Evolutionary conservation across 768 basidiomycete genomes (phyloP).

Genomic region (Tulasnella sp.): DNA sequence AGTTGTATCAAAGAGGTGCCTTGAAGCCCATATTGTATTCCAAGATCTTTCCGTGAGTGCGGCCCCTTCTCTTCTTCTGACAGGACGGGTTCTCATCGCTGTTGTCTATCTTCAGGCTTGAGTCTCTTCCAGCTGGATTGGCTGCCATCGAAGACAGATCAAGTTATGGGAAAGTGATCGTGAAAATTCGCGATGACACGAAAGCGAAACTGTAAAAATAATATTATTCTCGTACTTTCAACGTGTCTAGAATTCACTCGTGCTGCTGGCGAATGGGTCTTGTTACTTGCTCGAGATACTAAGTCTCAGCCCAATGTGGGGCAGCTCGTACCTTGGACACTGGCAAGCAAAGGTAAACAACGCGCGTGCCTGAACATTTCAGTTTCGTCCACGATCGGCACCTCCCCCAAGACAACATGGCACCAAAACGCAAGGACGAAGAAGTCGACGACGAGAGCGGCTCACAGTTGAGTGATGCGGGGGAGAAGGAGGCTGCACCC

Average conservation of each 20-base stretch:
- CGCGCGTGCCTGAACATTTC: not conserved
- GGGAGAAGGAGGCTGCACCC: not conserved
- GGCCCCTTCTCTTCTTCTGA: not conserved
- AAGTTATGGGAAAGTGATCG: conserved; percentile 87
- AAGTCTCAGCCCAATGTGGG: no score
- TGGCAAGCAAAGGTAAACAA: no score
- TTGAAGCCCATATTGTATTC: conserved; percentile 61
- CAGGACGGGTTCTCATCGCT: not conserved
- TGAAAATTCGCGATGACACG: conserved; percentile 40
- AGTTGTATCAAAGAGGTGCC: conserved; percentile 55
- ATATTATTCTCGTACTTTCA: no score
- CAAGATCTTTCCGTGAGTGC: conserved; percentile 38
- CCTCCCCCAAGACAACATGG: not conserved
- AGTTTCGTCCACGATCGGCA: not conserved
- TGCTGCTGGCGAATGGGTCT: no score
- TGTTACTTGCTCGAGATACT: no score
- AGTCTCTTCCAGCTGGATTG: conserved; percentile 54
- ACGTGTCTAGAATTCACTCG: no score
- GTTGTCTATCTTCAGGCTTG: conserved; percentile 33
- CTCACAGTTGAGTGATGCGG: not conserved
- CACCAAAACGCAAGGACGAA: not conserved
- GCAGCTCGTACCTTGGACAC: no score
- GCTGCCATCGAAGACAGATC: conserved; percentile 65
- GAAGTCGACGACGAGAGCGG: not conserved
- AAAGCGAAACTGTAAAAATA: not conserved